Evolutionary conservation across 495 filamentous ascomycete genomes (phyloP).

Genomic region (Aspergillus nidulans): DNA sequence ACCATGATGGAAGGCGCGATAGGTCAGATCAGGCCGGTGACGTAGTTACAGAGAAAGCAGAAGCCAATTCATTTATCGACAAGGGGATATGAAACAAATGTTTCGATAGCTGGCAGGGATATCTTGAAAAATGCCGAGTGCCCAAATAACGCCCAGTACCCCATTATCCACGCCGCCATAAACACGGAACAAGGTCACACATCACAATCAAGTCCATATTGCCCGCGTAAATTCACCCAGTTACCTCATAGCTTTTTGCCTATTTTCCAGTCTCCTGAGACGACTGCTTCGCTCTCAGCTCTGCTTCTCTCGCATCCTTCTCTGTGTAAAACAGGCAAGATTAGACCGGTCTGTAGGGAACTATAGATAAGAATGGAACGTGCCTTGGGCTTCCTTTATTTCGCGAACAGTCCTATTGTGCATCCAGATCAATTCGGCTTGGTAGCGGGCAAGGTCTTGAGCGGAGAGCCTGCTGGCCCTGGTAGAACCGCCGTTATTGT

Average conservation of each 20-base stretch:
- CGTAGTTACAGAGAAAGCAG: background rate
- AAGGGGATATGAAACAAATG: background rate
- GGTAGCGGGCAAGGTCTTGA: constrained; percentile 10
- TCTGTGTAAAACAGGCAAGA: background rate
- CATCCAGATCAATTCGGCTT: constrained; percentile 17
- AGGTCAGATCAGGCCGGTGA: background rate
- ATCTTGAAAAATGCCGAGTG: background rate
- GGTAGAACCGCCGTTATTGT: background rate
- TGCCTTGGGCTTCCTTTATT: constrained; percentile 17
- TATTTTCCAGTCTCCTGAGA: background rate
- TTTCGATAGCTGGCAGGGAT: background rate
- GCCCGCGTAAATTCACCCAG: background rate
- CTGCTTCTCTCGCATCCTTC: constrained; percentile 1
- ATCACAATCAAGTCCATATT: background rate
- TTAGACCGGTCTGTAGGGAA: background rate
- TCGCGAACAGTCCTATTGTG: constrained; percentile 17
- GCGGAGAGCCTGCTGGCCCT: background rate
- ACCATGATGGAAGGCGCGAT: background rate
- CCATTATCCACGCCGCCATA: background rate
- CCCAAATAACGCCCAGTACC: background rate
- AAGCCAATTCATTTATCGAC: background rate
- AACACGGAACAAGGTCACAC: background rate
- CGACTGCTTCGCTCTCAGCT: background rate
- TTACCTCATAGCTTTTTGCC: background rate
- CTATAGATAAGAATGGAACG: background rate